phyloP scores from a whole-genome alignment of 305 asterid genomes.

The Rubia occidens region DNA sequence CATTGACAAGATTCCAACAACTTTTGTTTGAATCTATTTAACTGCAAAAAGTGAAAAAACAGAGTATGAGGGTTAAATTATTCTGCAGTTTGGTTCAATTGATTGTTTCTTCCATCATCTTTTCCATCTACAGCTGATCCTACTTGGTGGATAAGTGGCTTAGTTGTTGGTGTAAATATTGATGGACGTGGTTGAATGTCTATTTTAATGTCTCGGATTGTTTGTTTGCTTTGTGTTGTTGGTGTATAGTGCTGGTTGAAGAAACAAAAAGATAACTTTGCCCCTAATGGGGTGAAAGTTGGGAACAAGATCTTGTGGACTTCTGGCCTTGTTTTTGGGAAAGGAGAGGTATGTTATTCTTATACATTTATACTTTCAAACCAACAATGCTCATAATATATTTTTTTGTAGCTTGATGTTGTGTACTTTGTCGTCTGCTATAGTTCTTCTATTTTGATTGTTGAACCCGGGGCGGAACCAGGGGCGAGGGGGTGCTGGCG shows the following conservation, averaged over 20 bases:
- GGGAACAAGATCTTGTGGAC: constrained; percentile 70
- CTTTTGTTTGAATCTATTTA: too few relatives aligned
- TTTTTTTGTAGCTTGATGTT: neutral
- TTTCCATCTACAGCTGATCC: neutral
- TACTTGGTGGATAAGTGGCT: neutral
- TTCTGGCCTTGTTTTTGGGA: constrained; percentile 69
- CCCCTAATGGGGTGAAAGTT: constrained; percentile 46
- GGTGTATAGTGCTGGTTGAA: constrained; percentile 76
- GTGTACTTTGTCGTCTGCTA: neutral
- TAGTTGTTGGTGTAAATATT: neutral
- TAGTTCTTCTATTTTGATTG: neutral
- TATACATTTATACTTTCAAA: neutral
- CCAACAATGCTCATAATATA: neutral
- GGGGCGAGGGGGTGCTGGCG: too few relatives aligned
- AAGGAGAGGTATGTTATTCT: constrained; percentile 58
- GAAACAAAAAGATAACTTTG: constrained; percentile 69
- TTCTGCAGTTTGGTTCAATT: too few relatives aligned
- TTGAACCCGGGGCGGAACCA: too few relatives aligned
- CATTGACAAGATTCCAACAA: too few relatives aligned
- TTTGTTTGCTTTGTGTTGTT: constrained; percentile 15
- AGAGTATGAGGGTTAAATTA: too few relatives aligned
- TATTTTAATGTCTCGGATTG: neutral
- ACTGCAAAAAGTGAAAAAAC: too few relatives aligned
- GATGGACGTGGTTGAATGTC: neutral
- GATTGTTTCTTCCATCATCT: neutral